Conservation (phyloP, 495 filamentous ascomycete genomes). For the Lophiotrema nucula region DNA sequence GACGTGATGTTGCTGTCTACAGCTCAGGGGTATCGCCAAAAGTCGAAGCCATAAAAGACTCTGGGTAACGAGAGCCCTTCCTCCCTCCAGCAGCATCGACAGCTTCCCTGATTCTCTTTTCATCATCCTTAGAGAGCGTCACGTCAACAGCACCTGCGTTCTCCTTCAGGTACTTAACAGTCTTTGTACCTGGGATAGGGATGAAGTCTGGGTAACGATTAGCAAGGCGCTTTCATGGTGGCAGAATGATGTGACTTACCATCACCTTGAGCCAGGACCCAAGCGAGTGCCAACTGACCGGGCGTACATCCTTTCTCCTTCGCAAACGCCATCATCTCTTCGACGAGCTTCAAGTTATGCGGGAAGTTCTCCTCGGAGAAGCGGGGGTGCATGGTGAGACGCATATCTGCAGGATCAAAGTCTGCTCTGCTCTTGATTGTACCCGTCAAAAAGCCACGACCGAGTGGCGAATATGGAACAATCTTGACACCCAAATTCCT, state of each 20-base stretch:
- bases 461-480: slow-evolving; percentile 50
- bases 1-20: too few species aligned
- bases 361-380: slow-evolving; percentile 52
- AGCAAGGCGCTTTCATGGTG: slow-evolving; percentile 46
- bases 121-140: slow-evolving; percentile 51
- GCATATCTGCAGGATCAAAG: slow-evolving; percentile 41
- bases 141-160: slow-evolving; percentile 52
- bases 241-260: slow-evolving; percentile 33
- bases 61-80: slow-evolving; percentile 43
- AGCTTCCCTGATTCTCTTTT: slow-evolving; percentile 48
- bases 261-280: slow-evolving; percentile 53
- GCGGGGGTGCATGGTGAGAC: slow-evolving; percentile 43
- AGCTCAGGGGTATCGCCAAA: background rate
- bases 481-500: slow-evolving; percentile 53
- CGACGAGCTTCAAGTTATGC: slow-evolving; percentile 48
- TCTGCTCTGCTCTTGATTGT: slow-evolving; percentile 40
- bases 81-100: slow-evolving; percentile 45
- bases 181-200: slow-evolving; percentile 59
- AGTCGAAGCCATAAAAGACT: background rate
- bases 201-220: slow-evolving; percentile 17
- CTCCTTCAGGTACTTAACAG: slow-evolving; percentile 56
- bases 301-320: slow-evolving; percentile 48
- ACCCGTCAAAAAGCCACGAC: slow-evolving; percentile 47
- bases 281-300: slow-evolving; percentile 52
- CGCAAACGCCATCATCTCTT: slow-evolving; percentile 45